Conservation (phyloP, 345 rosid genomes). For the Hypericum perforatum region DNA sequence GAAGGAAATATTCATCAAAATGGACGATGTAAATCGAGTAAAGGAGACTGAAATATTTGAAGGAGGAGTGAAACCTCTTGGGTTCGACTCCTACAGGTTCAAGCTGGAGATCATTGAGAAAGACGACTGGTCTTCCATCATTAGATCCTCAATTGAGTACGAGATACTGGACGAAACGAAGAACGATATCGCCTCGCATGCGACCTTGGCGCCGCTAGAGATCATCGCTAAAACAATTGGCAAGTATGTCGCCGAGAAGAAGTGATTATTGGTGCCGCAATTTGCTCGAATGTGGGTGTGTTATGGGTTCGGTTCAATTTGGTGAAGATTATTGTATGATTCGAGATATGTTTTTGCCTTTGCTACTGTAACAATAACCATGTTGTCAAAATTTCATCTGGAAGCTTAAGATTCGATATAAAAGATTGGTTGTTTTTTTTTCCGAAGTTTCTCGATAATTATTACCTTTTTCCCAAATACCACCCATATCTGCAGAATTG, state of each 20-base stretch:
- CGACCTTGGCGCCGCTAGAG: constrained; percentile 11
- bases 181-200: constrained; percentile 12
- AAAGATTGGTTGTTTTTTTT: too few species aligned
- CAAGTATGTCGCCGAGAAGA: constrained; percentile 14
- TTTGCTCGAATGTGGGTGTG: too few species aligned
- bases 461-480: too few species aligned
- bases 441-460: too few species aligned
- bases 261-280: neutral
- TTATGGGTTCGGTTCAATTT: too few species aligned
- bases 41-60: constrained; percentile 28
- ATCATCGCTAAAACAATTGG: constrained; percentile 19
- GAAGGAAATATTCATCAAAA: constrained; percentile 18
- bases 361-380: too few species aligned
- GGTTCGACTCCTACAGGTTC: constrained; percentile 9
- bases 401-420: too few species aligned
- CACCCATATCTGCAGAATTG: too few species aligned
- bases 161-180: constrained; percentile 24
- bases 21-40: constrained; percentile 27
- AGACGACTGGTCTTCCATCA: constrained; percentile 16
- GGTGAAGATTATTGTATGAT: too few species aligned
- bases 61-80: constrained; percentile 24
- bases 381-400: too few species aligned
- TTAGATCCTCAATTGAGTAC: constrained; percentile 20
- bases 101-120: constrained; percentile 31
- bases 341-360: too few species aligned